Evolutionary conservation across 768 basidiomycete genomes (phyloP), one percentile per base, ranked within the genome.

Genomic region (Boletus patriciae): DNA sequence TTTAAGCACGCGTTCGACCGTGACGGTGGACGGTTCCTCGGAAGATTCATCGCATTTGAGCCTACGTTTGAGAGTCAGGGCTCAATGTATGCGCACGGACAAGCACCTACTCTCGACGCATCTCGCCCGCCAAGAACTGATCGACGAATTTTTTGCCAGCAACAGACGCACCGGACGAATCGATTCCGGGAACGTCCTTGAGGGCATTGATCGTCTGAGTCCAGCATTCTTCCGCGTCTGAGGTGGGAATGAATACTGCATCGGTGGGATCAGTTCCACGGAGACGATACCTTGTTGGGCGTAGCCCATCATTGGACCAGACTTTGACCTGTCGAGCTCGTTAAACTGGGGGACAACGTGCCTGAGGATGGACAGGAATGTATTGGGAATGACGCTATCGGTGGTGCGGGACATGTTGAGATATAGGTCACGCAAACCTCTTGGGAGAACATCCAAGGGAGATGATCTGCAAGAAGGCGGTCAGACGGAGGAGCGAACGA

Each of bases 141-240:
- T 93, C 86, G 0, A 94, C 80, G 52, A 94, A 92, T 60, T 78
- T 84, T 62, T 78, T 81, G 51, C 69, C 67, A 18, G 67, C 12
- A 1, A 71, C 63, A 15, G 76, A 69, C n/a, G 66, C 56, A 31
- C 68, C 70, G 16, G 70, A 65, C 34, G 54, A 43, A 56, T 62
- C 70, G 19, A 72, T 69, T 1, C 81, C 83, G 1, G 86, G 84
- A 7, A 94, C 78, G n/a, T 88, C 84, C 57, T 84, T 80, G 46
- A 95, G 75, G 0, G 86, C 79, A 55, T 85, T 85, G 18, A 90
- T 76, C 57, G 96, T 84, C 50, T 87, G 83, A 9, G 77, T 79
- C 77, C 88, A 94, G 63, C 93, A 95, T 71, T 97, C 94, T 67
- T 96, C 94, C 19, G 94, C 94, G 66, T 97, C 92, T 80, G 48